Base-by-base conservation (phyloP, 78 protist genomes). In the Dictyostelium discoideum region DNA sequence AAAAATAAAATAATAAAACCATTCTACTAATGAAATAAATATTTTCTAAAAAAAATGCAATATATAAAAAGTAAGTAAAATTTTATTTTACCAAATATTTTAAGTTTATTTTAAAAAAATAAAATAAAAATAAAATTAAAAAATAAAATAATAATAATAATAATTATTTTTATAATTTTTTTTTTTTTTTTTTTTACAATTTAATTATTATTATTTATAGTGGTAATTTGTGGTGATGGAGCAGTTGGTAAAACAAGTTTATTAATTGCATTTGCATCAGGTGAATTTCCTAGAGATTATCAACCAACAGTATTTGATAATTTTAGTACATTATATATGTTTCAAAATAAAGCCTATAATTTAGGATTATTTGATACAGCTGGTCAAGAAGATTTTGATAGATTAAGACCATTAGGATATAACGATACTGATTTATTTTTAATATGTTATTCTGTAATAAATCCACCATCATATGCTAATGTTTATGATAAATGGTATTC, bases 241-340 rank as follows among this genome's bases (percentile, higher is more conserved):
- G 94, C 94, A 14, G 84, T 90, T 29, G 79, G 79, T 24, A 90
- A 90, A 72, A 90, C 94, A 80, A 82, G 87, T 65, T 37, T 90
- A 32, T 37, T 90, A 37, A 90, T 90, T n/a, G 20, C 74, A 11
- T 90, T 44, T 82, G 86, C 94, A 44, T 29, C 76, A 10, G 94
- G 94, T 29, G 87, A 87, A 13, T 90, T 90, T 48, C 94, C 81
- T 24, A 80, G 94, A 72, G 94, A 90, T 37, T 90, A 90, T 50
- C 94, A 90, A 77, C 98, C 98, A 60, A 96, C 98, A 13, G 89
- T 96, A 74, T 98, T 98, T 84, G 99, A 98, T 67, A 98, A 98
- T 92, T 98, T 97, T 94, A 40, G 95, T 72, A 93, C 98, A 24
- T 87, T 96, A 40, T 98, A 96, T 42, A 92, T 93, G 87, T 98